These are phyloP conservation scores for Aspergillus thermomutatus DNA, from an alignment of 2,329 filamentous ascomycete species.

Conservation along the genomic window DNA sequence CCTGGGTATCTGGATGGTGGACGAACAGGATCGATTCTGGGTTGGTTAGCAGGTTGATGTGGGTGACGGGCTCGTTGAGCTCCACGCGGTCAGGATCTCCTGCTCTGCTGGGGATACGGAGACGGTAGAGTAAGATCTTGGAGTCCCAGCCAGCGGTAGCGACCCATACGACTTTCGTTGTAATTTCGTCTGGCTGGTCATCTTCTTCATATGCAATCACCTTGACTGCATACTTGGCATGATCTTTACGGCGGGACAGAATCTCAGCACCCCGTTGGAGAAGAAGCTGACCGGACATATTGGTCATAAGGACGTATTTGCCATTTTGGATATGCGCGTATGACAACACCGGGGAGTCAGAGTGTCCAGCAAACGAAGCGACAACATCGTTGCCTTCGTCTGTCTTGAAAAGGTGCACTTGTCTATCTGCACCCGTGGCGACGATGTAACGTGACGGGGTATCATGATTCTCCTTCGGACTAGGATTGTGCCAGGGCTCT, in stretches of 20 bases:
- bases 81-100: slow-evolving; percentile 5
- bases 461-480: slow-evolving; percentile 7
- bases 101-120: slow-evolving; percentile 10
- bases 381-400: slow-evolving; percentile 15
- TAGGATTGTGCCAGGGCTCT: slow-evolving; percentile 30
- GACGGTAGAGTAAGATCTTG: slow-evolving; percentile 52
- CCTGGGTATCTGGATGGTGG: slow-evolving; percentile 45
- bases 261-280: slow-evolving; percentile 45
- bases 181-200: slow-evolving; percentile 7
- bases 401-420: slow-evolving; percentile 45
- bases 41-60: slow-evolving; percentile 44
- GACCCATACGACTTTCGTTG: slow-evolving; percentile 34
- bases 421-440: slow-evolving; percentile 46
- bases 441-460: slow-evolving; percentile 31
- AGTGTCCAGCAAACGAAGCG: slow-evolving; percentile 26
- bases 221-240: slow-evolving; percentile 58
- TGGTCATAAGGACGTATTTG: slow-evolving; percentile 49
- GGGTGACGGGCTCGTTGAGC: slow-evolving; percentile 26
- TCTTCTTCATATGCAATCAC: slow-evolving; percentile 40
- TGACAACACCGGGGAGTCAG: slow-evolving; percentile 51
- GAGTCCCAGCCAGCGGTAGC: slow-evolving; percentile 62
- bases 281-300: slow-evolving; percentile 58
- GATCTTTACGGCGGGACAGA: slow-evolving; percentile 52
- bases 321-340: slow-evolving; percentile 41
- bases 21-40: slow-evolving; percentile 58